Conservation (phyloP, 768 basidiomycete species). For the Boletus reticuloceps region DNA sequence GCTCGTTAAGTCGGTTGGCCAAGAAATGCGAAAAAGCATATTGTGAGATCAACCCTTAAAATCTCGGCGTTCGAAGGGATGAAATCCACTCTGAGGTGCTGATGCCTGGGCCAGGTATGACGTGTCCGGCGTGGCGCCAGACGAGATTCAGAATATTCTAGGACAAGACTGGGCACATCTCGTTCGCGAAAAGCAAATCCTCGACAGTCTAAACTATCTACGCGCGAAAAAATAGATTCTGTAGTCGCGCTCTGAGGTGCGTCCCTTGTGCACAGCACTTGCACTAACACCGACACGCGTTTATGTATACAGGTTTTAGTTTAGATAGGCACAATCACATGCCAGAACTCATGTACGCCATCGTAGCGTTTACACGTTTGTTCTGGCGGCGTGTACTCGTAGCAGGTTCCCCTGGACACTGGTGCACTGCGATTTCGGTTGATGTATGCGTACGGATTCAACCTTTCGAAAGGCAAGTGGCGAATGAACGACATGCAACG, state of each 20-base stretch:
- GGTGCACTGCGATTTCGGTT: conserved; percentile 62
- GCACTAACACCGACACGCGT: not conserved
- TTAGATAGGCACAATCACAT: conserved; percentile 60
- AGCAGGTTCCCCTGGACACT: conserved; percentile 67
- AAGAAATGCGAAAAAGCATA: conserved; percentile 65
- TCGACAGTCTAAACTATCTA: conserved; percentile 74
- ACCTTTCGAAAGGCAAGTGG: conserved; percentile 70
- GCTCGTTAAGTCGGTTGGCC: conserved; percentile 67
- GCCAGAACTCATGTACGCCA: conserved; percentile 46
- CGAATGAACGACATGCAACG: conserved; percentile 68
- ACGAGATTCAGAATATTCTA: conserved; percentile 63
- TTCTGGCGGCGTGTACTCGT: conserved; percentile 74
- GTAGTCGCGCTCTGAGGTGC: conserved; percentile 75
- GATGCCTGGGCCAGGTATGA: conserved; percentile 61
- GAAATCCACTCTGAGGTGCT: not conserved
- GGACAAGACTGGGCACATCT: conserved; percentile 77
- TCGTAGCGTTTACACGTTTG: conserved; percentile 57
- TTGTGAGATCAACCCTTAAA: too few species aligned
- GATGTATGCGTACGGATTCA: conserved; percentile 52
- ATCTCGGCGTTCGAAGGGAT: too few species aligned
- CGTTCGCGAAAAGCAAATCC: conserved; percentile 52
- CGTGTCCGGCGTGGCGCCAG: conserved; percentile 68
- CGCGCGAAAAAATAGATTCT: conserved; percentile 62
- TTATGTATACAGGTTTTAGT: conserved; percentile 53
- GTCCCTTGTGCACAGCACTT: not conserved